Evolutionary conservation across 2,329 filamentous ascomycete species (phyloP), one percentile per base, ranked within the genome.

Genomic region (Pseudogymnoascus sp.): DNA sequence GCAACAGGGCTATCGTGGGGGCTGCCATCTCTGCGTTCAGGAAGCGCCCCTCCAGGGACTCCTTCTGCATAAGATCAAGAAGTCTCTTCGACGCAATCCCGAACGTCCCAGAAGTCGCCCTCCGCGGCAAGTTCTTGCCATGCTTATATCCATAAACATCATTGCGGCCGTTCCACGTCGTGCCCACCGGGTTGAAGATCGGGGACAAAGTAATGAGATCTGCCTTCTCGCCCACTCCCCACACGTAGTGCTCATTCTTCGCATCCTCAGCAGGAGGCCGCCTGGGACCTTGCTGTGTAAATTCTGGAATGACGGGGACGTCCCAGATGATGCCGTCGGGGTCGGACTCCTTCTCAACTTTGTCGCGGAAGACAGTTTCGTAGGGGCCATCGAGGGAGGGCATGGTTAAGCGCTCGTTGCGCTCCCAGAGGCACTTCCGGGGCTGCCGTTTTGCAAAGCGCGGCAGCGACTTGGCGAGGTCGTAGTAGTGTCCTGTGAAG

Each of bases 21-120:
- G 88, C 83, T 62, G 85, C 88, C 88, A 92, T 91, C 70, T 92
- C 89, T 0, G 88, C 88, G 61, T 86, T 87, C 67, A 92, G 84
- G 68, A 90, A 87, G 67, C 88, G 86, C 63, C 87, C 86, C 12
- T 81, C 79, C 63, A 86, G 77, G 59, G 88, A 89, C 71, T 92
- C 89, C 33, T 83, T 79, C 68, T 92, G 88, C 88, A 92, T 92
- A 63, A 85, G 79, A 65, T 89, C 81, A 33, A 92, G 76, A 2
- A 92, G 77, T 26, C 80, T 80, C 69, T 84, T 86, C 13, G 88
- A 91, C 6, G 90, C 76, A 58, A 89, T 83, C 1, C 86, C 85
- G 64, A 90, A 86, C 0, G 88, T 91, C 63, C 90, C 84, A 67
- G 92, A 88, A n/a, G 88, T 88, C 9, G 85, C 83, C 61, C 89